Base-by-base conservation (phyloP, 2,329 filamentous ascomycete species). In the Trichophyton schoenleinii region DNA sequence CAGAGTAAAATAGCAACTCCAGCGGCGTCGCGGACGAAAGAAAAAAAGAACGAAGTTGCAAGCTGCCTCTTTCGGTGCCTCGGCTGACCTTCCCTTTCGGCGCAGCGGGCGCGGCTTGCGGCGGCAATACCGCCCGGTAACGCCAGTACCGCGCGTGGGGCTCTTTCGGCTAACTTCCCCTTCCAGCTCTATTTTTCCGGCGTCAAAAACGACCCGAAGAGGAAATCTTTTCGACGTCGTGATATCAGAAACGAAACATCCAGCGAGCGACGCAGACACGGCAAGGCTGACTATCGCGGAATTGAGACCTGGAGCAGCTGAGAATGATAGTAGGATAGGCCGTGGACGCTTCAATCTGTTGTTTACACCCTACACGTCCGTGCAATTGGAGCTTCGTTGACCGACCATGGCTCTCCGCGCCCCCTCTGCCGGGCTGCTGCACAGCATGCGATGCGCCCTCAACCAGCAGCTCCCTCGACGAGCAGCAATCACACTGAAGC, bases 401-500 rank as follows among this genome's bases (percentile, higher is more conserved):
- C 68, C 65, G 66, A 62, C 63, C 34, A 63, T 63, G 52, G 61
- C 64, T 72, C 73, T 74, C 70, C 72, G 68, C 63, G 68, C 69
- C 65, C 70, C 73, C 41, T 73, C 72, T 65, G 69, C 72, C 66
- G 69, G 72, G 60, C 66, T 71, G 61, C 72, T 75, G 59, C 73
- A 73, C 66, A 72, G 71, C 66, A 67, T 74, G 65, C 68, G 71
- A 64, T 69, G 67, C 57, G 63, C 63, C 63, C 60, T 67, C 62
- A 65, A 67, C 60, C 64, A 64, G 46, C 65, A 64, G 52, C 59
- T 67, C 60, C 52, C 52, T 25, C 52, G 61, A 28, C 59, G 61
- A 58, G 53, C 57, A 31, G 49, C 22, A 13, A 22, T 53, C 22
- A 53, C 49, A 25, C 49, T 53, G 25, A 52, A 58, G 11, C 18